Percentiles rank a stretch among this genome's conserved stretches.
Conservation (phyloP, 768 basidiomycete genomes). For the Trametes punicea region DNA sequence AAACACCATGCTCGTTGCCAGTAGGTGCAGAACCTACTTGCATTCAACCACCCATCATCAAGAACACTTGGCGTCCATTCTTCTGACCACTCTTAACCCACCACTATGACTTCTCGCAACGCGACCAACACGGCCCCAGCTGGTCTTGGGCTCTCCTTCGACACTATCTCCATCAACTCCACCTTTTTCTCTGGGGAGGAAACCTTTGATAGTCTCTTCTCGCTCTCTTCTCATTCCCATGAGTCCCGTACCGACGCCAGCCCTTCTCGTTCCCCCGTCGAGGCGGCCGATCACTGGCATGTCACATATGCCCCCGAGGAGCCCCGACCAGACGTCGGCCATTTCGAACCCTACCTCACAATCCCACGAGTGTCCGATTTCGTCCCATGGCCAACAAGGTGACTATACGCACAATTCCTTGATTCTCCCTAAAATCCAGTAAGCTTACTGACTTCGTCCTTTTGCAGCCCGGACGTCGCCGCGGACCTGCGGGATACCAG, state of each 20-base stretch:
- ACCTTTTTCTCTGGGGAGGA: slow-evolving; percentile 6
- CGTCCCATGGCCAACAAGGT: slow-evolving; percentile 15
- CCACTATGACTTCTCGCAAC: background rate
- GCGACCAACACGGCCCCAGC: slow-evolving; percentile 1
- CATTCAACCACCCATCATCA: background rate
- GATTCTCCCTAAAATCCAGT: too few relatives aligned
- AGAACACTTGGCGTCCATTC: too few relatives aligned
- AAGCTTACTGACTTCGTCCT: background rate
- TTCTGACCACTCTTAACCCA: too few relatives aligned
- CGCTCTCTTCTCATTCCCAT: background rate
- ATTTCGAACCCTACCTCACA: slow-evolving; percentile 3
- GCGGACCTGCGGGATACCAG: background rate
- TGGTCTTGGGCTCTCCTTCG: slow-evolving; percentile 13
- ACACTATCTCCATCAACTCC: background rate
- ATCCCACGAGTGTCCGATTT: background rate
- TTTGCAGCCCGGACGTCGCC: background rate
- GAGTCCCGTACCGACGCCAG: background rate
- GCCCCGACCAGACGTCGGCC: background rate
- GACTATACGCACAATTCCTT: too few relatives aligned
- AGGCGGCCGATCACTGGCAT: background rate
- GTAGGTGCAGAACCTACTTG: background rate
- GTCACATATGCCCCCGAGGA: background rate
- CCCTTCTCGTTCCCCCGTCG: background rate
- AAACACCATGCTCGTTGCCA: background rate
- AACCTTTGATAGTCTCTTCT: slow-evolving; percentile 4